Base-by-base conservation (phyloP, 805 yeast genomes). In the Candida maris region DNA sequence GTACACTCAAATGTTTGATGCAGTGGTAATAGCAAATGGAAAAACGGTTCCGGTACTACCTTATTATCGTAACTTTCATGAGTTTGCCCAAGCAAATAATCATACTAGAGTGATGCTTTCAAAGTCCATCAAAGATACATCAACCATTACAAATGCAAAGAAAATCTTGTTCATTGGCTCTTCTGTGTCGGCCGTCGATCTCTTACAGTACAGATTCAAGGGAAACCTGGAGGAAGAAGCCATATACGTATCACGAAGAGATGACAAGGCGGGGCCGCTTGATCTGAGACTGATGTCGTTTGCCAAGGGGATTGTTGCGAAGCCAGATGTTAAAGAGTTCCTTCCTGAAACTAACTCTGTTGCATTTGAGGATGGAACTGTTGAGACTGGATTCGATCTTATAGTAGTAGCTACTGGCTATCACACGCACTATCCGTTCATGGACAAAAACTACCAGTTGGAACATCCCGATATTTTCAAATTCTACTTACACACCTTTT, bases 321-420 rank as follows among this genome's bases (percentile, higher is more conserved):
- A 30, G 45, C 68, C 76, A 26, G 48, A 58, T 34, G 68, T 71
- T 38, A 48, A 44, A 9, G 69, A 68, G 15, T 68, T 73, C 7
- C 54, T 68, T 5, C 54, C 52, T 13, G 56, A 68, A 27, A 46
- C 64, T 4, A 61, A 54, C 1, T 27, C 51, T 4, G 56, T 55
- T 52, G 30, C 41, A 26, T 57, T 68, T 20, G 51, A 35, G 3
- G 66, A 64, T 39, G 71, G 67, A 8, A 43, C 69, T 12, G 38
- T 37, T 10, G 42, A 28, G 21, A 10, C 56, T 2, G 41, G 34
- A 13, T 51, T 64, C 37, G 78, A 72, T 46, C 54, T 54, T 28
- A 56, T 75, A 13, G 42, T 74, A 2, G 62, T 69, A 38, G 70
- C 78, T 8, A 74, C 81, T 0, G 81, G 81, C 1, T 75, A 70